Conservation (phyloP, 164 flowering plant genomes). For the Vitis cinerea region DNA sequence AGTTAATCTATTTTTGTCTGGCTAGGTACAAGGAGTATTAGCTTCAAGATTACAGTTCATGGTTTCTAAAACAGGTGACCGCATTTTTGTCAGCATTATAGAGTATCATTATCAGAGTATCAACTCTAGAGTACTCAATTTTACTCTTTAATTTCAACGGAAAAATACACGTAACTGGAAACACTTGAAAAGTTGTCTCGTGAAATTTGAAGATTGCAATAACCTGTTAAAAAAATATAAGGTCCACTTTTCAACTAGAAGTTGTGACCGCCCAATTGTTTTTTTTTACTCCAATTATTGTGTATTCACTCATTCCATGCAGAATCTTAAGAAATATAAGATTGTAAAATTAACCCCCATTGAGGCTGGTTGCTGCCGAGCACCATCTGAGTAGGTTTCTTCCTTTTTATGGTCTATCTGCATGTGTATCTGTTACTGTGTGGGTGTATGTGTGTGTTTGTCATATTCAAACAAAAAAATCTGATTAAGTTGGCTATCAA, state of each 20-base stretch:
- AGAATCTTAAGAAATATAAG: constrained; percentile 74
- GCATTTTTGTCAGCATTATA: not conserved
- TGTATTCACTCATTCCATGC: constrained; percentile 18
- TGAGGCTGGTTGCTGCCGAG: constrained; percentile 94
- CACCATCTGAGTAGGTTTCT: constrained; percentile 80
- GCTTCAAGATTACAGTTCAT: constrained; percentile 79
- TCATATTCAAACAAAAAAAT: no score
- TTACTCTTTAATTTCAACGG: constrained; percentile 38
- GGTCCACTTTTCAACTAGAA: constrained; percentile 34
- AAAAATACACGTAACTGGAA: constrained; percentile 75
- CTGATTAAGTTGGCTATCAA: no score
- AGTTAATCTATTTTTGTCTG: constrained; percentile 9
- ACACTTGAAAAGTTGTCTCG: constrained; percentile 80
- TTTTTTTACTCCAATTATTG: not conserved
- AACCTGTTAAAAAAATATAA: constrained; percentile 67
- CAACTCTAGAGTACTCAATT: not conserved
- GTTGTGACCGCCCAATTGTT: not conserved
- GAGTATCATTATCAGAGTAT: not conserved
- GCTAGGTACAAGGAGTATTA: constrained; percentile 93
- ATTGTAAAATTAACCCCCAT: constrained; percentile 75
- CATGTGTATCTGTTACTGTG: no score
- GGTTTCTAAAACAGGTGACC: constrained; percentile 78
- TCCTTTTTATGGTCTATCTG: not conserved
- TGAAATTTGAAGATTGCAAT: constrained; percentile 80
- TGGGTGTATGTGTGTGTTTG: no score